Evolutionary conservation across 257 asterid genomes (phyloP).

Genomic region (Ajuga chamaepitys): DNA sequence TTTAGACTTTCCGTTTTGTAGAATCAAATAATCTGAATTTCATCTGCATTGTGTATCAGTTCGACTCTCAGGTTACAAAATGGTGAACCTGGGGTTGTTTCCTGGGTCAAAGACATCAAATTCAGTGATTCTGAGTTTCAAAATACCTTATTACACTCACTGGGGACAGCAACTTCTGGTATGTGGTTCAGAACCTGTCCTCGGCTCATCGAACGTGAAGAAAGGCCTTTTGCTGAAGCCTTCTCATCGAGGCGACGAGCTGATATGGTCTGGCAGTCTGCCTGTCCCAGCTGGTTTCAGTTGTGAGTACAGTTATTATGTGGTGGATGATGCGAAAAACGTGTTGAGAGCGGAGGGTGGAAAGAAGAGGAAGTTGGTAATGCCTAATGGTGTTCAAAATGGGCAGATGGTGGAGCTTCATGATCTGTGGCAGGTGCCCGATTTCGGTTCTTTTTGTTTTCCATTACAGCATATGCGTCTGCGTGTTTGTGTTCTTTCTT

Average conservation of each 20-base stretch:
- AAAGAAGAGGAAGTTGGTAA: slow-evolving; percentile 53
- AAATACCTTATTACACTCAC: slow-evolving; percentile 77
- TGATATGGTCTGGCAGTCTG: slow-evolving; percentile 73
- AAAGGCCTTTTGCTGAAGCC: slow-evolving; percentile 80
- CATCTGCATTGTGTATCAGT: neutral
- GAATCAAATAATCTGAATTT: slow-evolving; percentile 11
- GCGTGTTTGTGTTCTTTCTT: neutral
- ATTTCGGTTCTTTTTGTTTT: too few species aligned
- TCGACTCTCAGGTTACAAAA: slow-evolving; percentile 16
- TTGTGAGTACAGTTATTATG: slow-evolving; percentile 79
- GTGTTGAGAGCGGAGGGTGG: slow-evolving; percentile 80
- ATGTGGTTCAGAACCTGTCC: slow-evolving; percentile 77
- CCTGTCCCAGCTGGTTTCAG: slow-evolving; percentile 49
- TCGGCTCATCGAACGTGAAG: slow-evolving; percentile 91
- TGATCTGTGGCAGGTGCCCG: slow-evolving; percentile 94
- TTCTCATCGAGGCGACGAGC: slow-evolving; percentile 73
- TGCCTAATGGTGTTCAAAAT: slow-evolving; percentile 58
- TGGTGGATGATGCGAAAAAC: slow-evolving; percentile 74
- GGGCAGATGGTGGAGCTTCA: slow-evolving; percentile 72
- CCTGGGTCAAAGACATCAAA: slow-evolving; percentile 37
- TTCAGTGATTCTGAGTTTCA: slow-evolving; percentile 60
- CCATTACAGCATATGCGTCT: neutral
- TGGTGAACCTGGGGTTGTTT: slow-evolving; percentile 59
- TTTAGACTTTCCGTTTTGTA: neutral
- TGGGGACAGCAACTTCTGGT: slow-evolving; percentile 91